Percentiles rank a stretch among this genome's conserved stretches.
Evolutionary conservation across 139 green algal species (phyloP).

Genomic region (Desmodesmus armatus): DNA sequence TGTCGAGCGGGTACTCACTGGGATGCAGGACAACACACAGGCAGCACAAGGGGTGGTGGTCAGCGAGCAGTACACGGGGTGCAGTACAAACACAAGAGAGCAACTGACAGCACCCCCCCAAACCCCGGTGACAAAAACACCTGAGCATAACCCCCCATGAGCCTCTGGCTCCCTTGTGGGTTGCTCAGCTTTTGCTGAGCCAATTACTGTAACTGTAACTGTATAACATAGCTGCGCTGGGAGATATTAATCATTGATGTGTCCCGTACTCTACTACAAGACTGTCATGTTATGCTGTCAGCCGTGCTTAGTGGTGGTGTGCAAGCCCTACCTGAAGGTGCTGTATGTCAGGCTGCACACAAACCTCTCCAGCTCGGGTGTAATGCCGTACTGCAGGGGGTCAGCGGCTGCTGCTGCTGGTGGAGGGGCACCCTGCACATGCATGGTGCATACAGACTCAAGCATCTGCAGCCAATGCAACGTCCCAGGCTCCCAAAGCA

Average conservation of each 20-base stretch:
- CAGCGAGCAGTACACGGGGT: too few relatives aligned
- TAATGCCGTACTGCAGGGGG: conserved; percentile 65
- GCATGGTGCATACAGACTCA: neutral
- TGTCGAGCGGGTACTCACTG: conserved; percentile 65
- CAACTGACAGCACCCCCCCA: neutral
- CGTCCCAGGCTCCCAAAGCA: too few relatives aligned
- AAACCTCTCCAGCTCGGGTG: conserved; percentile 63
- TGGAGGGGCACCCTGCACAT: neutral
- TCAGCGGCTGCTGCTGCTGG: conserved; percentile 24
- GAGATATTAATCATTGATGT: too few relatives aligned
- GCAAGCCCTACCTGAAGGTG: conserved; percentile 51
- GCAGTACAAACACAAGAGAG: too few relatives aligned
- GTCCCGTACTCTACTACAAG: too few relatives aligned
- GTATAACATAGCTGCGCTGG: too few relatives aligned
- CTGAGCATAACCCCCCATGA: too few relatives aligned
- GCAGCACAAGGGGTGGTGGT: too few relatives aligned
- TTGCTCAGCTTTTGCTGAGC: too few relatives aligned
- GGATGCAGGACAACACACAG: neutral
- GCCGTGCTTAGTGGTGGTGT: neutral
- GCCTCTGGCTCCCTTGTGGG: too few relatives aligned
- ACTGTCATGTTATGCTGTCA: neutral
- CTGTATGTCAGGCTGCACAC: conserved; percentile 70
- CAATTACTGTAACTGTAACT: too few relatives aligned
- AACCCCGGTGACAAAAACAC: too few relatives aligned
- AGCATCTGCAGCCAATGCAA: neutral